These are phyloP conservation scores for Talaromyces albobiverticillius DNA, from an alignment of 2,329 filamentous ascomycete genomes.

Conservation along the genomic window DNA sequence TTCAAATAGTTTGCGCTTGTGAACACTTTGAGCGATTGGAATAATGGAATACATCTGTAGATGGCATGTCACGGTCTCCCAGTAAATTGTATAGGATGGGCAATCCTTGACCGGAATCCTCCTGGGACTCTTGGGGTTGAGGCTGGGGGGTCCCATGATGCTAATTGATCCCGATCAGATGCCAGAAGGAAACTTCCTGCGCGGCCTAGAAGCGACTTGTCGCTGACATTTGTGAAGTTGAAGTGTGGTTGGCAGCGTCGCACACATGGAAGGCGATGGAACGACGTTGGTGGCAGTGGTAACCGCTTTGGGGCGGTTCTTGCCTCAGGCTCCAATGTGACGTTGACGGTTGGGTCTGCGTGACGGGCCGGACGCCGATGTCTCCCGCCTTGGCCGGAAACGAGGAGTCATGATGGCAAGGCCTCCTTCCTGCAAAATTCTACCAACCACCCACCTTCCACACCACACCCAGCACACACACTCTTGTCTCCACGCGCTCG, in stretches of 20 bases:
- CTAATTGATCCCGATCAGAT: no score
- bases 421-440: neutral
- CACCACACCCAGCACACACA: neutral
- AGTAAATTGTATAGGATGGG: no score
- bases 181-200: no score
- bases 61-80: no score
- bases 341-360: slow-evolving; percentile 6
- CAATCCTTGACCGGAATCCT: no score
- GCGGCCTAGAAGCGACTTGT: neutral
- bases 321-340: slow-evolving; percentile 14
- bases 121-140: no score
- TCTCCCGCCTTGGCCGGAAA: slow-evolving; percentile 7
- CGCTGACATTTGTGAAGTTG: no score
- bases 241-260: no score
- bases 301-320: neutral
- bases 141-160: no score
- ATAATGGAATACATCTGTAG: no score
- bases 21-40: no score
- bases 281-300: neutral
- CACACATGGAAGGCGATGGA: neutral
- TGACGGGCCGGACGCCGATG: slow-evolving; percentile 5
- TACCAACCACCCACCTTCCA: neutral
- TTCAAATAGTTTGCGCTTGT: no score
- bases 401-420: slow-evolving; percentile 12
- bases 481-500: neutral